Base-by-base conservation (phyloP, 2,329 filamentous ascomycete species). In the Orbilia brochopaga region DNA sequence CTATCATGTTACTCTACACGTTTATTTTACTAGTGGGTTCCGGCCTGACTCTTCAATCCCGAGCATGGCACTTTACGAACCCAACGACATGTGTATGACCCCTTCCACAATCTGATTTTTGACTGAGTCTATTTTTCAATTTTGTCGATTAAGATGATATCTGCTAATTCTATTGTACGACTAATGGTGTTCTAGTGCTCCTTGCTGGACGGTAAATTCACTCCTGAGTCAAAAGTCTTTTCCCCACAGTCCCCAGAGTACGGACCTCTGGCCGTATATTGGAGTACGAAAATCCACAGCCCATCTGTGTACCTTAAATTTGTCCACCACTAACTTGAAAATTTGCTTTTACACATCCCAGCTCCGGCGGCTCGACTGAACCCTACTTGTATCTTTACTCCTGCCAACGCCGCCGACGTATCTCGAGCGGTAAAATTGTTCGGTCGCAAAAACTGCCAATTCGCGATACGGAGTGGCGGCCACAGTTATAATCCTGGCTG, bases 401-500 rank as follows among this genome's bases (percentile, higher is more conserved):
- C 53, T 1, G 17, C 15, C 30, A 40, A 40, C 15, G 42, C 53
- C 6, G 2, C 2, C 2, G 53, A 56, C 21, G 53, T 56, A 1
- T 19, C 53, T 15, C 7, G 11, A 21, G 53, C 32, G 10, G 53
- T 56, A 6, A 40, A 42, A 17, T 30, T 56, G 8, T 56, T 56
- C 35, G 21, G 24, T 8, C 15, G 35, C 13, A 42, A 56, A 8
- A 40, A 40, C 21, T 59, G 56, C 40, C 6, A 48, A 7, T 87
- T 87, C 74, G 84, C 85, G 5, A 78, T 85, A 74, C 84, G 85
- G 74, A 83, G 83, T 8, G 85, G 85, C 30, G 85, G 85, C 0
- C 85, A 87, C 77, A 84, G 2, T 23, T 42, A 40, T 17, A 56
- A 56, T 19, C 85, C 85, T 75, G 79, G 82, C 19, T 82, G 82